Evolutionary conservation across 2,329 filamentous ascomycete genomes (phyloP).

Genomic region (Ophiostoma populinum): DNA sequence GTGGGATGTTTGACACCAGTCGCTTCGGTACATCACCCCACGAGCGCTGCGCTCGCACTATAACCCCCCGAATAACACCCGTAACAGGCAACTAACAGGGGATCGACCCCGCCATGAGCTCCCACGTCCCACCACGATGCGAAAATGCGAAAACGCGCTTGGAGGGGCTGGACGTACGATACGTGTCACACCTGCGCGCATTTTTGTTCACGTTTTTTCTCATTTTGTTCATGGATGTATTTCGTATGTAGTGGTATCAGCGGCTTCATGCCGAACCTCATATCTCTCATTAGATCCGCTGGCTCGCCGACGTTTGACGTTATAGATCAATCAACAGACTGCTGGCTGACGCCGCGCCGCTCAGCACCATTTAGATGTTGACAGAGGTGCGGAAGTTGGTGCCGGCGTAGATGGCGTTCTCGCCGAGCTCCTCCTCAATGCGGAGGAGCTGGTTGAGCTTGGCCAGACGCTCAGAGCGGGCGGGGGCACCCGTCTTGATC

Average conservation of each 20-base stretch:
- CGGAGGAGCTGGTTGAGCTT: conserved; percentile 99
- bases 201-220: conserved; percentile 1
- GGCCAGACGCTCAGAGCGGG: conserved; percentile 91
- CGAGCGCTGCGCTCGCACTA: background rate
- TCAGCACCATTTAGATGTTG: conserved; percentile 47
- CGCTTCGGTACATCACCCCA: background rate
- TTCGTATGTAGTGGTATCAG: conserved; percentile 8
- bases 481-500: conserved; percentile 97
- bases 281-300: conserved; percentile 5
- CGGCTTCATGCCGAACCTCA: conserved; percentile 4
- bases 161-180: too few species aligned
- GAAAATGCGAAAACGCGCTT: too few species aligned
- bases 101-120: conserved; percentile 1
- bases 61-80: conserved; percentile 1
- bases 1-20: background rate
- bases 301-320: background rate
- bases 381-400: conserved; percentile 81
- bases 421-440: conserved; percentile 96
- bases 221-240: background rate
- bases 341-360: background rate
- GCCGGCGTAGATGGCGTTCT: conserved; percentile 81
- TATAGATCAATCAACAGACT: too few species aligned
- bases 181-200: too few species aligned
- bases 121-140: too few species aligned
- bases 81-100: conserved; percentile 2